Evolutionary conservation across 1,284 basidiomycete species (phyloP), one percentile per base, ranked within the genome.

Genomic region (Coniferiporia weirii): DNA sequence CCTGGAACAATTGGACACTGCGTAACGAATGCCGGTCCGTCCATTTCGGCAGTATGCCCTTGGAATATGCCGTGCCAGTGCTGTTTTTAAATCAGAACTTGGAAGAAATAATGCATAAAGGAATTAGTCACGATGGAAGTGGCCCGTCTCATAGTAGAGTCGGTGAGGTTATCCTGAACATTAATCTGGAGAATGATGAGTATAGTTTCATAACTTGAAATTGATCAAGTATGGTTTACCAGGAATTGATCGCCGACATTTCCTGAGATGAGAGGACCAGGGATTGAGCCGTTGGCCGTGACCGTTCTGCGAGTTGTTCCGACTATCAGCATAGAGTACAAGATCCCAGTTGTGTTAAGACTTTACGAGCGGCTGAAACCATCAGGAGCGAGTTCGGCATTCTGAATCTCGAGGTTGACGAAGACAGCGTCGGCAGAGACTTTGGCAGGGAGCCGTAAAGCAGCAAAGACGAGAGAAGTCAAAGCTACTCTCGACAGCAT

Each of bases 61-160:
- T 79, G 76, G 57, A 73, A 71, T 13, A 80, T 64, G 3, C 78
- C 78, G 56, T 81, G 79, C 78, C 78, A 81, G 62, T 80, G 79
- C 78, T 80, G 61, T 35, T 54, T 40, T 46, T 49, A 40, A 40
- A 43, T 27, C 17, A 15, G 20, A 52, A 47, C 19, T 52, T 46
- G n/a, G 40, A 40, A 43, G 10, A 35, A 17, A 10, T 50, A 40
- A 34, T 50, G 46, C 1, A 52, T n/a, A 34, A 22, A 38, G 2
- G 9, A 20, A 3, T 32, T 38, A 53, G 61, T 19, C 57, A 68
- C 71, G 19, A 71, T 66, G 10, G 67, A 66, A 20, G 70, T 72
- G 6, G 63, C 52, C 17, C 60, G 61, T 45, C 64, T 40, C 64
- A 67, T 66, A 4, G 62, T 58, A n/a, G 53, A 13, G 53, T 68